These are phyloP conservation scores for Leccinum pellstonianum DNA, from an alignment of 768 basidiomycete species.

Conservation along the genomic window DNA sequence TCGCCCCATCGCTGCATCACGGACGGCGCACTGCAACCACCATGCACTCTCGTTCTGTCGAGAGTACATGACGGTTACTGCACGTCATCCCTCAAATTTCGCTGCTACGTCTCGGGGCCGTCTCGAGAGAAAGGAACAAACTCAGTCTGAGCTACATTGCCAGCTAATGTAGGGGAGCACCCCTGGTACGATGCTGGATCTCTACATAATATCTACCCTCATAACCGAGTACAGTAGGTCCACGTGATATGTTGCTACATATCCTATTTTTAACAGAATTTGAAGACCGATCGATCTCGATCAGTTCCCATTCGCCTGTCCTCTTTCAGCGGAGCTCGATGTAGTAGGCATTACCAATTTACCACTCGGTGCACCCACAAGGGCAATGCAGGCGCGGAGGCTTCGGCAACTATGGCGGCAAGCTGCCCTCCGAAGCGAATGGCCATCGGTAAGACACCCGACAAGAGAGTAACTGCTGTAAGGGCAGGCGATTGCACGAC, in stretches of 20 bases:
- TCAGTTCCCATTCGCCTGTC: neutral
- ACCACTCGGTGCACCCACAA: neutral
- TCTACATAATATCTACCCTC: neutral
- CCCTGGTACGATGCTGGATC: neutral
- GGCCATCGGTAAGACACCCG: conserved; percentile 10
- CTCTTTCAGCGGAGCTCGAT: neutral
- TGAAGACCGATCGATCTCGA: neutral
- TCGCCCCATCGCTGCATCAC: too few relatives aligned
- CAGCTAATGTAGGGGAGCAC: neutral
- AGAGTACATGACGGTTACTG: too few relatives aligned
- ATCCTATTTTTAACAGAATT: neutral
- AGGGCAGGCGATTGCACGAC: conserved; percentile 11
- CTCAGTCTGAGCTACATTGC: neutral
- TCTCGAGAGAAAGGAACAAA: neutral
- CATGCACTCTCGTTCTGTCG: too few relatives aligned
- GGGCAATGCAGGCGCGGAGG: neutral
- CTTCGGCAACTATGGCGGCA: neutral
- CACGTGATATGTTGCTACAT: neutral
- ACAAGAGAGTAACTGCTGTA: conserved; percentile 6
- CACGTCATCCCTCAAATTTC: neutral
- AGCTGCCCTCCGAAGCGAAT: conserved; percentile 3
- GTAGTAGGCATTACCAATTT: neutral
- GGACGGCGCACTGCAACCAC: too few relatives aligned
- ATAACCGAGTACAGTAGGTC: too few relatives aligned
- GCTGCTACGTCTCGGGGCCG: neutral